Conservation (phyloP, 2,329 filamentous ascomycete genomes). For the Chalaropsis thielavioides region DNA sequence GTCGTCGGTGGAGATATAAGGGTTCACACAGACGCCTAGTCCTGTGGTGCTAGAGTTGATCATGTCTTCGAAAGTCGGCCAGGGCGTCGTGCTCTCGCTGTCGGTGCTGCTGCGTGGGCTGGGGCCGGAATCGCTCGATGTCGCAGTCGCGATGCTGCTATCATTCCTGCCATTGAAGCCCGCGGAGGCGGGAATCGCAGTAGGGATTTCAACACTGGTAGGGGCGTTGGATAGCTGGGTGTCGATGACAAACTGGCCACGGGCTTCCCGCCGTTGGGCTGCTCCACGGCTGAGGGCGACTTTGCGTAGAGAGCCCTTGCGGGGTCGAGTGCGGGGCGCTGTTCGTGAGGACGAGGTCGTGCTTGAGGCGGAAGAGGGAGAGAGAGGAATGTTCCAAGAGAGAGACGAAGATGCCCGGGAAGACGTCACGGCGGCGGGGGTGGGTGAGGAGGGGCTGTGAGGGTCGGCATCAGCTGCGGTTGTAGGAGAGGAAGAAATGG, state of each 20-base stretch:
- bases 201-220: background rate
- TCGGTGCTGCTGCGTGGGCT: slow-evolving; percentile 14
- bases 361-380: background rate
- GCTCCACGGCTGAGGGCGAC: slow-evolving; percentile 63
- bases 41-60: background rate
- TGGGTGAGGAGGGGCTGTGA: background rate
- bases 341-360: background rate
- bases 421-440: background rate
- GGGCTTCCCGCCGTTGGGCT: slow-evolving; percentile 30
- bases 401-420: background rate
- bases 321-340: slow-evolving; percentile 21
- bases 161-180: background rate
- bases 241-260: background rate
- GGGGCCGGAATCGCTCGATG: slow-evolving; percentile 13
- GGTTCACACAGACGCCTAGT: slow-evolving; percentile 33
- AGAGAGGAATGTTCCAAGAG: slow-evolving; percentile 5
- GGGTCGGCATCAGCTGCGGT: slow-evolving; percentile 3
- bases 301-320: slow-evolving; percentile 76
- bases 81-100: slow-evolving; percentile 15
- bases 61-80: slow-evolving; percentile 15
- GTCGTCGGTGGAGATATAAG: slow-evolving; percentile 41
- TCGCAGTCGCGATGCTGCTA: background rate
- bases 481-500: background rate
- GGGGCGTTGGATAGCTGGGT: background rate
- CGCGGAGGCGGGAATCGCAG: background rate